These are phyloP conservation scores for Hypsizygus marmoreus DNA, from an alignment of 768 basidiomycete genomes.

Conservation along the genomic window DNA sequence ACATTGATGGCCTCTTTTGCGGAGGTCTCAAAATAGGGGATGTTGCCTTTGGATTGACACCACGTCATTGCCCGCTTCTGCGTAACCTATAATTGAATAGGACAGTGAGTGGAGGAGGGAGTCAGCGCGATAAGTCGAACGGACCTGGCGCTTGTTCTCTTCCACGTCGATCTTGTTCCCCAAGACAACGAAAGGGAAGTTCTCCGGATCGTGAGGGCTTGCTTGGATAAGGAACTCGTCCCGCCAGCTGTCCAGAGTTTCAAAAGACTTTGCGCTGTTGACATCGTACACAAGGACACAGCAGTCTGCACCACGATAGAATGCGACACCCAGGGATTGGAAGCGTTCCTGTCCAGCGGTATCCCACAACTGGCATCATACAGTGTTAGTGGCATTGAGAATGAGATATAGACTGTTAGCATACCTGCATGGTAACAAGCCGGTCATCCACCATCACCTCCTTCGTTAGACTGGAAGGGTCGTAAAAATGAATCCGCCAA, in stretches of 20 bases:
- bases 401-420: not conserved
- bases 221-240: conserved; percentile 99
- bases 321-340: conserved; percentile 98
- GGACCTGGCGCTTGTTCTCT: conserved; percentile 95
- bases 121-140: conserved; percentile 17
- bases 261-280: conserved; percentile 97
- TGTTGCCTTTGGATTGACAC: conserved; percentile 99
- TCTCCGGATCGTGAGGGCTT: conserved; percentile 98
- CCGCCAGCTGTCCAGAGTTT: conserved; percentile 98
- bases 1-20: conserved; percentile 99
- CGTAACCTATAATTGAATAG: conserved; percentile 65
- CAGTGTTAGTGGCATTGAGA: conserved; percentile 6
- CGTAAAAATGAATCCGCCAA: conserved; percentile 21
- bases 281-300: conserved; percentile 99
- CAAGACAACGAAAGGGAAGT: conserved; percentile 98
- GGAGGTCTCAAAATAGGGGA: conserved; percentile 99
- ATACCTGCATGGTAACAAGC: conserved; percentile 97
- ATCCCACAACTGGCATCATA: conserved; percentile 81
- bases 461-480: conserved; percentile 76
- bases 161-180: conserved; percentile 99
- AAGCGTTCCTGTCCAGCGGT: conserved; percentile 99
- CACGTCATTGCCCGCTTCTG: conserved; percentile 99
- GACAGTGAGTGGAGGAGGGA: conserved; percentile 9
- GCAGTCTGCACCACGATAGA: conserved; percentile 98
- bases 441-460: conserved; percentile 99